Evolutionary conservation across 2,329 filamentous ascomycete genomes (phyloP).

Genomic region (Arthrobotrys iridis): DNA sequence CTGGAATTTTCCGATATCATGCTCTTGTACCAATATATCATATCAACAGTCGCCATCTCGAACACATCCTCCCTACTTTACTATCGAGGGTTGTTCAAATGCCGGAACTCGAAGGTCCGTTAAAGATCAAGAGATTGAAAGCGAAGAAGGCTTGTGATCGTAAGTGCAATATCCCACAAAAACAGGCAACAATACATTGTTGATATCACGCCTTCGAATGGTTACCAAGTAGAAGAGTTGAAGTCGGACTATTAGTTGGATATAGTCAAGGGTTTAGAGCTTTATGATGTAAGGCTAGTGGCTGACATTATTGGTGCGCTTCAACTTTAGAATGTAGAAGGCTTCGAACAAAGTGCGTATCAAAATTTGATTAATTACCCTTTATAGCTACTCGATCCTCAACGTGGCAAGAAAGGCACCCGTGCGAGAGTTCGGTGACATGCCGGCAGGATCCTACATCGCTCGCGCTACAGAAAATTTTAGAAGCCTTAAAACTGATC

Average conservation of each 20-base stretch:
- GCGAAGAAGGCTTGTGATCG: slow-evolving; percentile 56
- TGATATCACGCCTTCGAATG: too few relatives aligned
- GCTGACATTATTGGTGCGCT: slow-evolving; percentile 18
- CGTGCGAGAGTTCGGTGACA: neutral
- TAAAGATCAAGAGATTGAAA: slow-evolving; percentile 56
- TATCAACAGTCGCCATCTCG: slow-evolving; percentile 37
- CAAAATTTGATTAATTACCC: neutral
- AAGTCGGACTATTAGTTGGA: neutral
- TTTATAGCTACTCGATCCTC: neutral
- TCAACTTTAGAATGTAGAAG: slow-evolving; percentile 40
- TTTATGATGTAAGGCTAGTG: neutral
- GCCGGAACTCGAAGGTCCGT: slow-evolving; percentile 53
- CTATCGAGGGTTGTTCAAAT: slow-evolving; percentile 34
- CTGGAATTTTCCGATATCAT: slow-evolving; percentile 32
- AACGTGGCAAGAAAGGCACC: neutral
- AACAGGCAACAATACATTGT: neutral
- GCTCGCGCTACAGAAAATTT: neutral
- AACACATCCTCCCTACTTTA: slow-evolving; percentile 13
- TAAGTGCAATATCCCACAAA: slow-evolving; percentile 51
- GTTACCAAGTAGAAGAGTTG: too few relatives aligned
- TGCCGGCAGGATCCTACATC: neutral
- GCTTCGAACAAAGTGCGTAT: slow-evolving; percentile 42
- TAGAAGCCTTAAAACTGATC: neutral
- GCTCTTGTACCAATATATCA: slow-evolving; percentile 24
- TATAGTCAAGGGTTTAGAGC: neutral